Base-by-base conservation (phyloP, 371 early-diverging fungal species). In the Haplosporangium sp. region DNA sequence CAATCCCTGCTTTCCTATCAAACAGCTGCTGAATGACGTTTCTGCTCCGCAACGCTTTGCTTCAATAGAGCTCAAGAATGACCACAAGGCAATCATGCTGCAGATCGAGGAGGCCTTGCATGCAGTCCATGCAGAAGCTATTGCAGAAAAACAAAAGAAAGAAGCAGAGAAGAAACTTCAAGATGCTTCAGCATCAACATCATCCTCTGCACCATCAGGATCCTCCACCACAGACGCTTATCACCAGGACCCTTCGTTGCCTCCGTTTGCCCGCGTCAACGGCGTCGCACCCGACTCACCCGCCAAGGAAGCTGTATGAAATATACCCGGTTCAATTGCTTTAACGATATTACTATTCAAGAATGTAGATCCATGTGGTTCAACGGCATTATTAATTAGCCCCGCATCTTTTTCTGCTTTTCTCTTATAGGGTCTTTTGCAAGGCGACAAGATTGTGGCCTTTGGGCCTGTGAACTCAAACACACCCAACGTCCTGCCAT, bases 211-310 rank as follows among this genome's bases (percentile, higher is more conserved):
- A 9, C 43, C 59, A 40, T 62, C 57, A 42, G 38, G 70, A 60
- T 50, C 77, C 54, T 43, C 73, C 45, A 37, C 63, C n/a, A 21
- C 65, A 42, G 21, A 45, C 14, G 54, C 41, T 8, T 57, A 55
- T 38, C 55, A 48, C 61, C 12, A 65, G 55, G 55, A 58, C 42
- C 59, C 16, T 37, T 20, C 42, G n/a, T 43, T 43, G 60, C 52
- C 54, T 16, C 89, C 95, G 7, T 94, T 96, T 84, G 95, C 95
- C 2, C 76, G 86, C 5, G 89, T 96, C n/a, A 91, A 92, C 69
- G 88, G 86, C 0, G 94, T 96, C 6, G 92, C 93, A 23, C 92
- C 91, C 0, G 91, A 91, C 61, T 94, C 95, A 5, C 96, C 97
- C 7, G 95, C 95, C 0, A 68, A 72, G 16, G 83, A 73, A 36